Base-by-base conservation (phyloP, 352 stramenopile genomes). In the Labyrinthula sp. region DNA sequence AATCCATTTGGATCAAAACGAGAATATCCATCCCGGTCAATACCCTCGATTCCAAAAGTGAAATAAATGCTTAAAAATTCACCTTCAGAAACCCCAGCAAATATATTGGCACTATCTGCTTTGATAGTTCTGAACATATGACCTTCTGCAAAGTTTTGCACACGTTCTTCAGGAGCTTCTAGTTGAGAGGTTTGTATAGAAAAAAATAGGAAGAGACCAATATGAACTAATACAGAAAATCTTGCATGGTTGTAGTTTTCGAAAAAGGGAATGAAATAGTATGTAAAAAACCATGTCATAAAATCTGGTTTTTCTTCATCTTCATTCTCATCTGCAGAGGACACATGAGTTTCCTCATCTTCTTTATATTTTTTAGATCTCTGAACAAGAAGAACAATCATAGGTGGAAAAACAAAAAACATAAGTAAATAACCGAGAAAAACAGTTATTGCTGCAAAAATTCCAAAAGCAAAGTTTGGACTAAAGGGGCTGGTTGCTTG, bases 391-490 rank as follows among this genome's bases (percentile, higher is more conserved):
- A n/a, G n/a, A n/a, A n/a, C n/a, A n/a, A n/a, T n/a, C n/a, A n/a
- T n/a, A n/a, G n/a, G n/a, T n/a, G n/a, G n/a, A n/a, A n/a, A n/a
- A n/a, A n/a, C n/a, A n/a, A n/a, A n/a, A n/a, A n/a, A n/a, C n/a
- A n/a, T n/a, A n/a, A n/a, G n/a, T n/a, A n/a, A n/a, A n/a, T n/a
- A n/a, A n/a, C n/a, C n/a, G 25, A 71, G 56, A 14, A 69, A 59
- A 26, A 73, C 69, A 15, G 66, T 56, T 1, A 67, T 47, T 6
- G 63, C 63, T 2, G 63, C 63, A 45, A 71, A 73, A 36, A 69
- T 62, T 12, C 65, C 65, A 46, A 73, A 73, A n/a, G 50, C 59
- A 26, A 65, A 54, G 28, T 64, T 59, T 22, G 40, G 47, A 14
- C 57, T 43, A 7, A 73, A 41, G 8, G 61, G 30, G 4, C 28